These are phyloP conservation scores for Isoetes taiwanensis DNA, from an alignment of 75 land plant genomes.

Conservation along the genomic window DNA sequence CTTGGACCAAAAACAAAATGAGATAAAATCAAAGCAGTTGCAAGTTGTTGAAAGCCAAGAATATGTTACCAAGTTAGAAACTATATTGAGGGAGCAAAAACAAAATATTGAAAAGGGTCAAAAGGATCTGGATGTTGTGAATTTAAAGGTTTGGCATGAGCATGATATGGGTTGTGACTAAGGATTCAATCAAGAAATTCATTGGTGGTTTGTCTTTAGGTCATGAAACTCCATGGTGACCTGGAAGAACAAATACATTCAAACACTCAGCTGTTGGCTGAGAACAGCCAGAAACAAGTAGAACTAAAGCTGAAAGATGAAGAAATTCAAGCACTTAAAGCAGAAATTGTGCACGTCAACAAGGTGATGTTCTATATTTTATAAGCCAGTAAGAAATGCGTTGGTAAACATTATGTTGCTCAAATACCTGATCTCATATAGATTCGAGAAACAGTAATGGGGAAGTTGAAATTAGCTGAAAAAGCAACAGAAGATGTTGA, in stretches of 20 bases:
- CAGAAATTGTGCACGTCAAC: conserved; percentile 17
- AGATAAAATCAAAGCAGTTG: conserved; percentile 13
- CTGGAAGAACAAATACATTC: conserved; percentile 23
- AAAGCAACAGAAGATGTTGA: conserved; percentile 20
- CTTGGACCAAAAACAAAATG: conserved; percentile 17
- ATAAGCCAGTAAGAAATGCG: background rate
- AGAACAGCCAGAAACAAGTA: conserved; percentile 29
- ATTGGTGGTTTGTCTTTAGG: conserved; percentile 7
- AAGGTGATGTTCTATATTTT: conserved; percentile 8
- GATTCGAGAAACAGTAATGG: conserved; percentile 19
- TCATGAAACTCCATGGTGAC: conserved; percentile 16
- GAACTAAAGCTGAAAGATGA: conserved; percentile 23
- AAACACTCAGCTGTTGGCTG: conserved; percentile 20
- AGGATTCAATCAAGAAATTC: background rate
- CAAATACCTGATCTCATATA: background rate
- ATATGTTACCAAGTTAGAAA: conserved; percentile 14
- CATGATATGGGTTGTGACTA: background rate
- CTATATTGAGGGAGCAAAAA: conserved; percentile 16
- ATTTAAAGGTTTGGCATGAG: conserved; percentile 13
- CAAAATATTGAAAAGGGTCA: conserved; percentile 12
- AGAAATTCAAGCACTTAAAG: conserved; percentile 18
- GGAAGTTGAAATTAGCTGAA: conserved; percentile 16
- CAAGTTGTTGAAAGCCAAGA: conserved; percentile 16
- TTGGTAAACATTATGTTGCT: background rate
- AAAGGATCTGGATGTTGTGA: conserved; percentile 19